Base-by-base conservation (phyloP, 768 basidiomycete species). In the Psilocybe sp. region DNA sequence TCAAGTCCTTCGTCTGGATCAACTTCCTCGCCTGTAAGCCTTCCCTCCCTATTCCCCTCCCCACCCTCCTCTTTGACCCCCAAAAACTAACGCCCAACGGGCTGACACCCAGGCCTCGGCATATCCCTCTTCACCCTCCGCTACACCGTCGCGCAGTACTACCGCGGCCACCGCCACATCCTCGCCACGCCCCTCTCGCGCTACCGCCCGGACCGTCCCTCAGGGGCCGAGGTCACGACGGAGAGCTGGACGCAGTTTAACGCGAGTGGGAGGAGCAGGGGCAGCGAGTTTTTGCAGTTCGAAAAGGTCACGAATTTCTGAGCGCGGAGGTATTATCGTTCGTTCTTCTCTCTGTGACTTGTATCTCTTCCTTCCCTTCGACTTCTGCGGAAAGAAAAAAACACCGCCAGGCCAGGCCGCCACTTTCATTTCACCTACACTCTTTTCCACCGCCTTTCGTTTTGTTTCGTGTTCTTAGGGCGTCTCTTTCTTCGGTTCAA, bases 1-100 rank as follows among this genome's bases (percentile, higher is more conserved):
- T 84, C 49, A 81, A 80, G 54, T 67, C 75, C 18, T 71, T 84
- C 55, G 74, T 82, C 34, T 85, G 82, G 82, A 64, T 82, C 39
- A 75, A 79, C 60, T 82, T 80, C 67, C 37, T 78, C 20, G 62
- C 76, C 4, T 67, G 81, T 82, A 51, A 35, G 80, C 38, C 38
- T 31, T 42, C 32, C 33, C 11, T 28, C 44, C 23, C 35, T 35
- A 46, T 18, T 31, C 13, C 31, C 31, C 3, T 13, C 18, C 31
- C 8, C 44, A 28, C 34, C 47, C 41, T 11, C 46, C 18, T 16
- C 23, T 23, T 31, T 38, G 3, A 5, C 18, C 2, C 8, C 19
- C 35, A 28, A 6, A 16, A 32, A 7, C 42, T 33, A 28, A 35
- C 37, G 7, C 38, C 31, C n/a, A n/a, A n/a, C n/a, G n/a, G n/a